Evolutionary conservation across 1,284 basidiomycete species (phyloP).

Genomic region (Ceratobasidium sp.): DNA sequence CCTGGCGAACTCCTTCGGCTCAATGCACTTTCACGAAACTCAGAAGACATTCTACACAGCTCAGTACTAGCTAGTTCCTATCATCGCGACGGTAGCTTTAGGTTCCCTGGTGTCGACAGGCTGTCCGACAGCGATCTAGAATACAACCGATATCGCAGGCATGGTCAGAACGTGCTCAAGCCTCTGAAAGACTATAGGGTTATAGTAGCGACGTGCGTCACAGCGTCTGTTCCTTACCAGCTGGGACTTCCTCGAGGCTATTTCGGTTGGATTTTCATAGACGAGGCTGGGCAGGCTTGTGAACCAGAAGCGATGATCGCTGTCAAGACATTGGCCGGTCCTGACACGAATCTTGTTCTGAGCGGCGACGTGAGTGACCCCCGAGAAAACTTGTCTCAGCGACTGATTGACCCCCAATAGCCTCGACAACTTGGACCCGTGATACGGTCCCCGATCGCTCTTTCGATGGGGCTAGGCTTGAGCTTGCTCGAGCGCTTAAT

Average conservation of each 20-base stretch:
- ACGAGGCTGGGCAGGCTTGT: slow-evolving; percentile 70
- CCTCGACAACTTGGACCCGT: slow-evolving; percentile 63
- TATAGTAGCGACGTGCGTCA: slow-evolving; percentile 66
- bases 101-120: slow-evolving; percentile 13
- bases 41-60: slow-evolving; percentile 11
- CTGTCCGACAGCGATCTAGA: neutral
- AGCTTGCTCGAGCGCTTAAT: slow-evolving; percentile 67
- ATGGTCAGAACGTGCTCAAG: slow-evolving; percentile 16
- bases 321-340: slow-evolving; percentile 61
- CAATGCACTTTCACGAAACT: slow-evolving; percentile 64
- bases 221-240: slow-evolving; percentile 61
- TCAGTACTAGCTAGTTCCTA: slow-evolving; percentile 22
- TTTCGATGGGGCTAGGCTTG: slow-evolving; percentile 58
- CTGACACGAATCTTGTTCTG: slow-evolving; percentile 60
- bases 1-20: slow-evolving; percentile 61
- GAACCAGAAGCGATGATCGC: slow-evolving; percentile 65
- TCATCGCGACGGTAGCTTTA: slow-evolving; percentile 21
- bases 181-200: slow-evolving; percentile 58
- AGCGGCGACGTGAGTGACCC: slow-evolving; percentile 57
- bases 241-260: slow-evolving; percentile 64
- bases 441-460: slow-evolving; percentile 59
- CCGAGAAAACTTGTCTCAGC: neutral
- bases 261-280: slow-evolving; percentile 68
- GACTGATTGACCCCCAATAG: neutral
- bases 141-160: slow-evolving; percentile 8